Evolutionary conservation across 805 yeast genomes (phyloP).

Genomic region (Myxozyma sirexii): DNA sequence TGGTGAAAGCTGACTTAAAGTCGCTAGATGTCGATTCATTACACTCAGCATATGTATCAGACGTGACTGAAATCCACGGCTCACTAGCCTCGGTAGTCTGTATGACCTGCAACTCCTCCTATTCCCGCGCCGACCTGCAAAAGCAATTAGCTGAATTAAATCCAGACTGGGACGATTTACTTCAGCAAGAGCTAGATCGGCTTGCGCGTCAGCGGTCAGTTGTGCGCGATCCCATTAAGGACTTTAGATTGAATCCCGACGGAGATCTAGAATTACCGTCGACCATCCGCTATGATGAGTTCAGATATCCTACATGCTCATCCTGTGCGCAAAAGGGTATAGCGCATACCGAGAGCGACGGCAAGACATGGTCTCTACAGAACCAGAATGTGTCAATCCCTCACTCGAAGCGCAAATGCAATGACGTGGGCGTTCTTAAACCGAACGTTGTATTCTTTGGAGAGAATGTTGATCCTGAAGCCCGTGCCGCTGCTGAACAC

Average conservation of each 20-base stretch:
- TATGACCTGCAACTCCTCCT: constrained; percentile 33
- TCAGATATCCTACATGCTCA: constrained; percentile 37
- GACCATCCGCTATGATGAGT: constrained; percentile 30
- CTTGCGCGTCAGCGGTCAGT: neutral
- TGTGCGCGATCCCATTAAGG: constrained; percentile 22
- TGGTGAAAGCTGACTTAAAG: no score
- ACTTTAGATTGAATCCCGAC: constrained; percentile 34
- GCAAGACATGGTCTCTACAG: constrained; percentile 16
- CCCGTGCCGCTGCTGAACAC: constrained; percentile 29
- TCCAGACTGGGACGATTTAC: constrained; percentile 35
- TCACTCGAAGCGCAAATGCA: constrained; percentile 19
- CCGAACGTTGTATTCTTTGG: constrained; percentile 39
- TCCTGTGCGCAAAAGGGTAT: constrained; percentile 24
- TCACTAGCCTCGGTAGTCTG: constrained; percentile 34
- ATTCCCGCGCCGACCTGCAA: constrained; percentile 31
- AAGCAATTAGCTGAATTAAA: constrained; percentile 27
- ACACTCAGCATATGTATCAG: constrained; percentile 32
- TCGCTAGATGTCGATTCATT: constrained; percentile 39
- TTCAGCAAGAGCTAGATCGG: constrained; percentile 24
- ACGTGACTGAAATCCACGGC: constrained; percentile 39
- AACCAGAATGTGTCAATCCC: constrained; percentile 14
- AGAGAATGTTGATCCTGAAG: constrained; percentile 34
- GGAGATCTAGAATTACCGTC: constrained; percentile 37
- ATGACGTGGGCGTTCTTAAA: constrained; percentile 36
- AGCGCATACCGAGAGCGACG: constrained; percentile 15